Base-by-base conservation (phyloP, 139 green algal genomes). In the Microglena sp. region DNA sequence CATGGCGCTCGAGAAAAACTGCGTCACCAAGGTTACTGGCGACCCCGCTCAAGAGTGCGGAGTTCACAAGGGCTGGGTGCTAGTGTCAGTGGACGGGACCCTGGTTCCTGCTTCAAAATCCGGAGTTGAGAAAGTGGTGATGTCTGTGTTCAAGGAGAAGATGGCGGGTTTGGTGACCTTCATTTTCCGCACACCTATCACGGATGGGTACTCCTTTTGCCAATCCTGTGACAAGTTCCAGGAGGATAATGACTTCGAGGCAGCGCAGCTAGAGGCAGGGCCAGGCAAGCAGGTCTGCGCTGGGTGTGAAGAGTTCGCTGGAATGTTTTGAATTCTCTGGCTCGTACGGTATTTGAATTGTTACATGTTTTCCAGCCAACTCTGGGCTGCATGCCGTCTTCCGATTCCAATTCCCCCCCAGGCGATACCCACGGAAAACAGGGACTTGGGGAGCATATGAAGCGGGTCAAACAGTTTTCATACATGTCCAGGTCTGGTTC, bases 1-100 rank as follows among this genome's bases (percentile, higher is more conserved):
- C 53, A 60, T 60, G 53, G 53, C n/a, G 21, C 24, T 60, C n/a
- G 53, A 60, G 53, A 60, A 60, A 24, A 60, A 60, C 53, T 60
- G 53, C 24, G 53, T 60, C 8, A 33, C 53, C 53, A 60, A 60
- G 53, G 53, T 60, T 26, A 60, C 53, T 18, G 53, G 53, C 7
- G 53, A 60, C 7, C 53, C 53, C 24, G 53, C 53, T 28, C 53
- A 60, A 24, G 53, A 60, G 21, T 18, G 27, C 7, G 53, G 53
- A 8, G 53, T 60, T 8, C 7, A 60, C 27, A 8, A 6, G 8
- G 53, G 53, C 53, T 60, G 53, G 53, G 53, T 60, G 8, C 53
- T 60, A 24, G 7, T 8, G n/a, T 8, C 53, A 8, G 53, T 60
- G 8, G 18, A 24, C 31, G 53, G 53, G 24, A 24, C 24, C 53